These are phyloP conservation scores for Solanum hybrid DNA, from an alignment of 305 asterid species.

Conservation along the genomic window DNA sequence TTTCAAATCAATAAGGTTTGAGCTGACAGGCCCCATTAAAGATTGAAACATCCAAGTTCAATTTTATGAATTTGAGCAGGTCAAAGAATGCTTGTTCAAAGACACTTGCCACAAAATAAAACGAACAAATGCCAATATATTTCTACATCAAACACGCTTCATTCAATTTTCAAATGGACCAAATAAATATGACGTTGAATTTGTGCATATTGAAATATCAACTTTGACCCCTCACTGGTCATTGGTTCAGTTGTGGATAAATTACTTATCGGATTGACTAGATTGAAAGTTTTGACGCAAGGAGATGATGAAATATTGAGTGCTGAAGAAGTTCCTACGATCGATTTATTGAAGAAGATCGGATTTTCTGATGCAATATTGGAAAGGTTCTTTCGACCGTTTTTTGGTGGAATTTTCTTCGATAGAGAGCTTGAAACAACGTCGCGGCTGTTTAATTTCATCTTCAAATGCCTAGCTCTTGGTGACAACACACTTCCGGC, in stretches of 20 bases:
- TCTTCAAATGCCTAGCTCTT: slow-evolving; percentile 72
- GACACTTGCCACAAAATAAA: background rate
- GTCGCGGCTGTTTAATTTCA: slow-evolving; percentile 74
- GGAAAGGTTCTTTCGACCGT: slow-evolving; percentile 75
- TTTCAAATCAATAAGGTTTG: background rate
- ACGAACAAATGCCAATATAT: background rate
- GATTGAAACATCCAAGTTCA: background rate
- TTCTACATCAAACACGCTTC: background rate
- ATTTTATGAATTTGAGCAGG: background rate
- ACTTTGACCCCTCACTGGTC: background rate
- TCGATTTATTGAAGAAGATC: slow-evolving; percentile 40
- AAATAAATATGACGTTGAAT: background rate
- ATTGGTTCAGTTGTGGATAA: slow-evolving; percentile 72
- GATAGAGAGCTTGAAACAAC: slow-evolving; percentile 81
- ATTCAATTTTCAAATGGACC: background rate
- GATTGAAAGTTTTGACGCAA: slow-evolving; percentile 48
- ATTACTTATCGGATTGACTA: slow-evolving; percentile 52
- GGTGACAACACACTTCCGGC: slow-evolving; percentile 85
- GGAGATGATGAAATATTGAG: slow-evolving; percentile 52
- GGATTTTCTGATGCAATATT: slow-evolving; percentile 68
- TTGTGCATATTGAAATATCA: background rate
- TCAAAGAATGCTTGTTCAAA: background rate
- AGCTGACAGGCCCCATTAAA: background rate
- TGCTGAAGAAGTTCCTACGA: slow-evolving; percentile 47
- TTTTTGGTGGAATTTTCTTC: slow-evolving; percentile 87